Conservation (phyloP, 345 rosid species). For the Rubroshorea leprosula region DNA sequence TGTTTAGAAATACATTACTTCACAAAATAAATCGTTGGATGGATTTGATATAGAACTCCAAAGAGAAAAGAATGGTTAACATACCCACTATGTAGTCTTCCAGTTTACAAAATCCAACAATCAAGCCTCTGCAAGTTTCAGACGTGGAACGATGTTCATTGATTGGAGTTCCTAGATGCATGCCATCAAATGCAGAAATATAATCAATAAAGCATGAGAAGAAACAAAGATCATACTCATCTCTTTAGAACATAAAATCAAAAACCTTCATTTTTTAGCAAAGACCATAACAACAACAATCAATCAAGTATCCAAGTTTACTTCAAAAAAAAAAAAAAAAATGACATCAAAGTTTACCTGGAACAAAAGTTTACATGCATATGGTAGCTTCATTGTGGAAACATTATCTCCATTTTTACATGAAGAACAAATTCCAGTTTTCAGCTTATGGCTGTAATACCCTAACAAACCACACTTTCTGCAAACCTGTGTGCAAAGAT, state of each 20-base stretch:
- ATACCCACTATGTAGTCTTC: too few relatives aligned
- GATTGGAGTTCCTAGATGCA: constrained; percentile 70
- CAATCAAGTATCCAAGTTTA: not conserved
- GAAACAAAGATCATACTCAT: constrained; percentile 1
- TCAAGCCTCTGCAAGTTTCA: constrained; percentile 55
- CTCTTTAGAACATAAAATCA: not conserved
- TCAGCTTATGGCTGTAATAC: constrained; percentile 75
- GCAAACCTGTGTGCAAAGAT: constrained; percentile 55
- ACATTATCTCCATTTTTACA: constrained; percentile 79
- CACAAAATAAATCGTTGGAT: too few relatives aligned
- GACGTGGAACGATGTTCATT: constrained; percentile 72
- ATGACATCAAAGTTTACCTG: too few relatives aligned
- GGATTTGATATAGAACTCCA: too few relatives aligned
- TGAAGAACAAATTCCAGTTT: constrained; percentile 62
- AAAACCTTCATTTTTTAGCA: not conserved
- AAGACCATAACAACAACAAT: not conserved
- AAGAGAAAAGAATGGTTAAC: too few relatives aligned
- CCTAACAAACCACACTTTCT: constrained; percentile 84
- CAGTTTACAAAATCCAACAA: too few relatives aligned
- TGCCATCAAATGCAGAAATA: not conserved
- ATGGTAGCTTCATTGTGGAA: constrained; percentile 80
- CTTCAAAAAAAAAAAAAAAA: too few relatives aligned
- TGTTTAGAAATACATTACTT: too few relatives aligned
- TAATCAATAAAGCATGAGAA: not conserved
- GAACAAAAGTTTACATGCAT: constrained; percentile 90